Base-by-base conservation (phyloP, 1,139 yeast species). In the Arxiozyma telluris region DNA sequence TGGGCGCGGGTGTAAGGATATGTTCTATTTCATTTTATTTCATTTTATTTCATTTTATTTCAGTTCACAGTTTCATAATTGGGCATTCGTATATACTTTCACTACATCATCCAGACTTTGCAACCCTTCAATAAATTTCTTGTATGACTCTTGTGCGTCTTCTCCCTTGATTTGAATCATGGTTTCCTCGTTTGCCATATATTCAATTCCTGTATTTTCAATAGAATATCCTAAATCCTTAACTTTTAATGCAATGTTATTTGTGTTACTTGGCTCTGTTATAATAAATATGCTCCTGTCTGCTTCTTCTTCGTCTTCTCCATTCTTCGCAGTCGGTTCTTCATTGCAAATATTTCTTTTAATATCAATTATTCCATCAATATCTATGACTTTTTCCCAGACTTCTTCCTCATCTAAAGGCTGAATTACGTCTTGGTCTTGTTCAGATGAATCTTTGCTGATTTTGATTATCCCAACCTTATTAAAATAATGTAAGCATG, bases 51-150 rank as follows among this genome's bases (percentile, higher is more conserved):
- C 12, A 3, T 34, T 22, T 27, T 17, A 15, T 20, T 21, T 21
- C n/a, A 20, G 23, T 21, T 20, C 11, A 7, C 8, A 21, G 8
- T 11, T 42, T 42, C 8, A 46, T 27, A 18, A 12, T 20, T 46
- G 49, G 21, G 23, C 54, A 44, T 76, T 93, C 61, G 79, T 74
- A 71, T 87, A 87, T 58, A 87, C 82, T 59, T 83, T 89, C 9
- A 89, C 82, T 41, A 91, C 87, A 62, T 91, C 97, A 50, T 87
- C 88, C 22, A 88, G 72, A 44, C 82, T 88, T 57, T 88, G 95
- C 53, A 91, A 73, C 54, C 76, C 75, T 30, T 71, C 74, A 49
- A 85, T 69, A 42, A 90, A 80, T 64, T 83, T 86, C 25, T 77
- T 77, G 60, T 81, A 78, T 38, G 77, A 76, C 57, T 75, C 76